Base-by-base conservation (phyloP, 2,329 filamentous ascomycete species). In the Cephalotrichum gorgonifer region DNA sequence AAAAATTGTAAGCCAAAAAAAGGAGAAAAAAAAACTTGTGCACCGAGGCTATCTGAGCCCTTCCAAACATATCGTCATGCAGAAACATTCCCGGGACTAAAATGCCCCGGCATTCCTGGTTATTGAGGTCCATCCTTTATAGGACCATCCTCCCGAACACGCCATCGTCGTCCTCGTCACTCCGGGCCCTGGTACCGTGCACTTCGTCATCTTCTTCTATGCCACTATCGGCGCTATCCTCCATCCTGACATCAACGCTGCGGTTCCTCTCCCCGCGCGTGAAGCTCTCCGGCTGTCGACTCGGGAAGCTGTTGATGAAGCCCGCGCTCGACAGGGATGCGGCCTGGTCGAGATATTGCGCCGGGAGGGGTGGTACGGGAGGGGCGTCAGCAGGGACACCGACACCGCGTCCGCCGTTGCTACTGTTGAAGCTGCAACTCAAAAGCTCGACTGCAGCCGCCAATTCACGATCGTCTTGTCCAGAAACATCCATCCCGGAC, bases 151-250 rank as follows among this genome's bases (percentile, higher is more conserved):
- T 81, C 50, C 90, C 90, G 72, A 98, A 98, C 59, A 97, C 86
- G 61, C 90, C 90, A 56, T 96, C 90, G 56, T 97, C 91, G 54
- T 95, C 89, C 58, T 95, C 90, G 58, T 94, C 87, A 64, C 82
- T 85, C 53, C 85, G 78, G 46, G 78, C 78, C 49, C 79, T 76
- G 45, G 73, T 77, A 49, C 70, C 74, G 57, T 70, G 69, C 59
- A 81, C 81, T 51, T 83, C 78, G 53, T 86, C 81, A 56, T 84
- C 80, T 49, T 88, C 83, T 54, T 81, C 80, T 57, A 73, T 72
- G 44, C 81, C 78, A 54, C 76, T 82, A 51, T 81, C 80, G 55
- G 78, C 71, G 57, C 77, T 78, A 46, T 80, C 79, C 55, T 83
- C 79, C 75, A 82, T 85, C 66, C 81, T 83, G 50, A 85, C 77